phyloP scores from a whole-genome alignment of 371 early-diverging fungal species.

The Mucor mucedo region DNA sequence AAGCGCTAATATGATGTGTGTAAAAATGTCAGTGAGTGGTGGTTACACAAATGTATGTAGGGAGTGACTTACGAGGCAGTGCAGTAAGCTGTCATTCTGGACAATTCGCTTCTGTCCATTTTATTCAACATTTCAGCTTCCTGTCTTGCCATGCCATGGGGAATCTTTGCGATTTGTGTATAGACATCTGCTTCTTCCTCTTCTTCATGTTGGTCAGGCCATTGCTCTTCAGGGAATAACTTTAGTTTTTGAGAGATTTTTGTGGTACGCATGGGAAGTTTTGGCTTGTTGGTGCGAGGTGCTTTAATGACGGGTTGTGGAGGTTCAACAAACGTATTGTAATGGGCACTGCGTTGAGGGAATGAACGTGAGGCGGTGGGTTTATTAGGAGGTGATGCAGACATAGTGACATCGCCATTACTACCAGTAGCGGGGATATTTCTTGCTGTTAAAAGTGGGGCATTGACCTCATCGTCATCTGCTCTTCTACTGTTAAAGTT shows the following conservation, averaged over 20 bases:
- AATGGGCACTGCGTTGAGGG: conserved; percentile 22
- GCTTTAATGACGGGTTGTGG: conserved; percentile 9
- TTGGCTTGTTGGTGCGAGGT: conserved; percentile 30
- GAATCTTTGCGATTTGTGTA: conserved; percentile 53
- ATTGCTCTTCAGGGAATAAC: conserved; percentile 86
- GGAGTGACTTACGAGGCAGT: conserved; percentile 65
- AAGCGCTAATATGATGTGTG: conserved; percentile 41
- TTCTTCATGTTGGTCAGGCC: conserved; percentile 19
- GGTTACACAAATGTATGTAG: background rate
- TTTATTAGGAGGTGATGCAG: conserved; percentile 1
- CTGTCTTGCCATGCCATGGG: conserved; percentile 49
- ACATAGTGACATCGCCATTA: background rate
- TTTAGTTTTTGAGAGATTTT: conserved; percentile 93
- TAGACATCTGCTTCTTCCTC: conserved; percentile 45
- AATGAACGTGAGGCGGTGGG: conserved; percentile 27
- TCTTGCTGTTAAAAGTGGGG: conserved; percentile 19
- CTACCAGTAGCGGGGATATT: conserved; percentile 7
- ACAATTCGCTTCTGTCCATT: conserved; percentile 49
- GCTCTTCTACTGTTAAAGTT: conserved; percentile 14
- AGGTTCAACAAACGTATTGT: conserved; percentile 27
- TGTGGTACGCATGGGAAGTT: conserved; percentile 81
- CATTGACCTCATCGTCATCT: conserved; percentile 19
- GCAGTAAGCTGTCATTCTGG: conserved; percentile 91
- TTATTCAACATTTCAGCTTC: conserved; percentile 55
- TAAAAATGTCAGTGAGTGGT: background rate